Evolutionary conservation across 2,329 filamentous ascomycete species (phyloP).

Genomic region (Monosporascus sp.): DNA sequence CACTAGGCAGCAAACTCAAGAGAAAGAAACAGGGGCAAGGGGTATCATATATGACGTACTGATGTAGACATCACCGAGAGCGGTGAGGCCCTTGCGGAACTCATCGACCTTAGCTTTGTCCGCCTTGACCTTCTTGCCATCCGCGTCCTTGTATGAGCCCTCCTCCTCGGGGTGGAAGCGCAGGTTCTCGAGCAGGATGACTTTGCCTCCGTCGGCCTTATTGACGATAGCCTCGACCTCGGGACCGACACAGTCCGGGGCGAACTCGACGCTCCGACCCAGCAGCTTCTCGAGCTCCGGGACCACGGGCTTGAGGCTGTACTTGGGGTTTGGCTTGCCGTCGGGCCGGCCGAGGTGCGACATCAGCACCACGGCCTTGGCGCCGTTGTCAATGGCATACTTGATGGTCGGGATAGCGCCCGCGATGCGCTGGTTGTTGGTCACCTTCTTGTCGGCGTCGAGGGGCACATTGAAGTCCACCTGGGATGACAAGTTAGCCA

Average conservation of each 20-base stretch:
- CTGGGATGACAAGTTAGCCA: conserved; percentile 38
- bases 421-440: conserved; percentile 97
- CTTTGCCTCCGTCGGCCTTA: conserved; percentile 71
- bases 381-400: conserved; percentile 82
- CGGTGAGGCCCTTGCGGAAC: conserved; percentile 93
- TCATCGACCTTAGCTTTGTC: conserved; percentile 87
- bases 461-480: conserved; percentile 99
- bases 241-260: conserved; percentile 82
- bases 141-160: conserved; percentile 87
- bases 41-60: conserved; percentile 52
- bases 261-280: conserved; percentile 78
- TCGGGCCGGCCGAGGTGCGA: conserved; percentile 96
- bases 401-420: conserved; percentile 94
- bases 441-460: conserved; percentile 86
- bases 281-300: conserved; percentile 88
- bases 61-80: conserved; percentile 91
- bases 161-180: conserved; percentile 98
- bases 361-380: conserved; percentile 94
- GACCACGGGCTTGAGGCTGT: conserved; percentile 88
- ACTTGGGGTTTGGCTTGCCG: conserved; percentile 84
- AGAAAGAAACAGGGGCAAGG: too few relatives aligned
- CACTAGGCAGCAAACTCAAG: too few relatives aligned
- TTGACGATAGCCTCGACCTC: conserved; percentile 88
- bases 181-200: conserved; percentile 94
- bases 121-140: conserved; percentile 97